Conservation (phyloP, 257 asterid species). For the Solanum habrochaites region DNA sequence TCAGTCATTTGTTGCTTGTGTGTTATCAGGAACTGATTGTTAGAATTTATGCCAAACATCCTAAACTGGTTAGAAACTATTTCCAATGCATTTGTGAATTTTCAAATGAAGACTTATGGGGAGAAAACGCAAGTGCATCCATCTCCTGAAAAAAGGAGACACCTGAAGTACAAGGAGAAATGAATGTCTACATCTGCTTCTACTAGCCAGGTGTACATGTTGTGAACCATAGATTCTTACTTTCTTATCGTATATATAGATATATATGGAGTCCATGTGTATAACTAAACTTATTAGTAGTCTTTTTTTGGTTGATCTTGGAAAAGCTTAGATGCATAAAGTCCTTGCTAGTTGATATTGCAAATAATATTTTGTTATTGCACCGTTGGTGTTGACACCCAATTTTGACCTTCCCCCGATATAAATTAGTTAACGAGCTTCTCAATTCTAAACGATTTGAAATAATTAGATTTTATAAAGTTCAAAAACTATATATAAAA, state of each 20-base stretch:
- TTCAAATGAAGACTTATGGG: conserved; percentile 64
- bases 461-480: too few species aligned
- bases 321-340: too few species aligned
- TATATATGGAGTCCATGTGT: too few species aligned
- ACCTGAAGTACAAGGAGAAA: not conserved
- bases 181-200: too few species aligned
- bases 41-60: conserved; percentile 69
- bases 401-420: too few species aligned
- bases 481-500: too few species aligned
- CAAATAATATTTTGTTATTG: not conserved
- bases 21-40: conserved; percentile 79
- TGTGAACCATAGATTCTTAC: too few species aligned
- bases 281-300: too few species aligned
- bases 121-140: conserved; percentile 69
- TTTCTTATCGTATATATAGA: too few species aligned
- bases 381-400: not conserved
- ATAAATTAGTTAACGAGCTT: too few species aligned
- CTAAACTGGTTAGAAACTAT: conserved; percentile 60
- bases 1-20: conserved; percentile 80
- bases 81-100: conserved; percentile 68
- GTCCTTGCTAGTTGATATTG: not conserved
- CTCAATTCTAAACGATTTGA: too few species aligned
- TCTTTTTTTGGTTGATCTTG: too few species aligned
- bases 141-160: conserved; percentile 68
- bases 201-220: not conserved